A percentile compares a stretch with the other conserved stretches of the same genome.
These are phyloP conservation scores for Puccinia triticina DNA, from an alignment of 1,284 basidiomycete species.

Conservation along the genomic window DNA sequence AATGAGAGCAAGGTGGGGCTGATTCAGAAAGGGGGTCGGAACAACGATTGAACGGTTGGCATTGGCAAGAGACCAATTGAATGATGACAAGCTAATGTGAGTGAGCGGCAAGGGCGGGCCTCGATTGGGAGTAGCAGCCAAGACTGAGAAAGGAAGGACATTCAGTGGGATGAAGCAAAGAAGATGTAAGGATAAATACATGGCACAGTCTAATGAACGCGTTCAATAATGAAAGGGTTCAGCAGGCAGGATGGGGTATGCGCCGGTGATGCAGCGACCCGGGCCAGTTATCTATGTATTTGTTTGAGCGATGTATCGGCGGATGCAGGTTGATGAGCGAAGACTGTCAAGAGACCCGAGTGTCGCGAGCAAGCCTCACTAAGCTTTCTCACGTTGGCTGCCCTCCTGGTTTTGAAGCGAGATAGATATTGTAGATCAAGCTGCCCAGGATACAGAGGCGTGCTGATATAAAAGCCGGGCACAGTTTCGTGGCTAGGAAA, in stretches of 20 bases:
- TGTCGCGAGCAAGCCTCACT: too few species aligned
- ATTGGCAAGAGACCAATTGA: constrained; percentile 55
- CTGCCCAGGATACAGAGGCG: background rate
- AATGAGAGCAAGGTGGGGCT: constrained; percentile 56
- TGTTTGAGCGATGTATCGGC: background rate
- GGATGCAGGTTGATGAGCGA: background rate
- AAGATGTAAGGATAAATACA: background rate
- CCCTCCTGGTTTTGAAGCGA: constrained; percentile 12
- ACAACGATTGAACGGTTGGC: constrained; percentile 54
- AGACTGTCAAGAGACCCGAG: background rate
- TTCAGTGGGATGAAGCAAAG: background rate
- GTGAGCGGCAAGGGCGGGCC: constrained; percentile 43
- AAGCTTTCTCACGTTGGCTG: background rate
- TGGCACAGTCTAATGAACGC: background rate
- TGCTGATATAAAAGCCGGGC: constrained; percentile 5
- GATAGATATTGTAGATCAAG: background rate
- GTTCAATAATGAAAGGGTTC: background rate
- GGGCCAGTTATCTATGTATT: background rate
- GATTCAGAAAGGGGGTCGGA: constrained; percentile 55
- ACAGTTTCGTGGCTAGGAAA: constrained; percentile 7
- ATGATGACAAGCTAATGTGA: constrained; percentile 44
- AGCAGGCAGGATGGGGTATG: background rate
- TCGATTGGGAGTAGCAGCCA: background rate
- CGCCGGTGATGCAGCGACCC: background rate
- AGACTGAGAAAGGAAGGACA: constrained; percentile 9